Conservation (phyloP, 805 yeast genomes). For the Kregervanrija delftensis region DNA sequence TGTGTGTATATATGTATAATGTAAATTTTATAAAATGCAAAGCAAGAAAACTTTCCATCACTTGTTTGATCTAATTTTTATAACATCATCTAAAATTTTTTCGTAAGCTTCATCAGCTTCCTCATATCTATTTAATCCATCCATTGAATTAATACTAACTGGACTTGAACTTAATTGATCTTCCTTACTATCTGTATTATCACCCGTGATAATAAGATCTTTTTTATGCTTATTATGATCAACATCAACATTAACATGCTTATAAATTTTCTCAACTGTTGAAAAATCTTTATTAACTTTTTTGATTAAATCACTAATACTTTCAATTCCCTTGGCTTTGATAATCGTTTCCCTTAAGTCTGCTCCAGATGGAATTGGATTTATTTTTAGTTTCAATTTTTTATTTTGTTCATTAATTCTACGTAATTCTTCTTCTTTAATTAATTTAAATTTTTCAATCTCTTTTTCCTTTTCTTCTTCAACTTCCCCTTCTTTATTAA, state of each 20-base stretch:
- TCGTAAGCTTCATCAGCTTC: constrained; percentile 68
- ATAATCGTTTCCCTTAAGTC: constrained; percentile 56
- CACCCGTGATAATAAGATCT: neutral
- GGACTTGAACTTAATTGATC: constrained; percentile 14
- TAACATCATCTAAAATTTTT: constrained; percentile 60
- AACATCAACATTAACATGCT: constrained; percentile 10
- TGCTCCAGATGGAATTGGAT: constrained; percentile 44
- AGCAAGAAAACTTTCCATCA: neutral
- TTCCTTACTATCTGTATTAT: constrained; percentile 1
- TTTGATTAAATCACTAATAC: constrained; percentile 59
- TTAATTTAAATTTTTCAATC: constrained; percentile 1
- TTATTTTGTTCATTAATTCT: constrained; percentile 5
- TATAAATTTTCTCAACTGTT: constrained; percentile 22
- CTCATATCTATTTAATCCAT: constrained; percentile 24
- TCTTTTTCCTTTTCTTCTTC: constrained; percentile 8
- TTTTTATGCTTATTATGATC: neutral
- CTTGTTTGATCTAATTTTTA: constrained; percentile 52
- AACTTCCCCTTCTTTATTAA: neutral
- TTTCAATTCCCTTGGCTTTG: constrained; percentile 68
- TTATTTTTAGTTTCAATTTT: constrained; percentile 19
- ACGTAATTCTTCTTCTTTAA: constrained; percentile 4
- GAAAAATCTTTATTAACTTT: constrained; percentile 49
- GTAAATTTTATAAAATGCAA: no score
- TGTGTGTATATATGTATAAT: no score
- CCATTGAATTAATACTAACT: constrained; percentile 9